Evolutionary conservation across 352 stramenopile species (phyloP).

Genomic region (Phytophthora citrophthora): DNA sequence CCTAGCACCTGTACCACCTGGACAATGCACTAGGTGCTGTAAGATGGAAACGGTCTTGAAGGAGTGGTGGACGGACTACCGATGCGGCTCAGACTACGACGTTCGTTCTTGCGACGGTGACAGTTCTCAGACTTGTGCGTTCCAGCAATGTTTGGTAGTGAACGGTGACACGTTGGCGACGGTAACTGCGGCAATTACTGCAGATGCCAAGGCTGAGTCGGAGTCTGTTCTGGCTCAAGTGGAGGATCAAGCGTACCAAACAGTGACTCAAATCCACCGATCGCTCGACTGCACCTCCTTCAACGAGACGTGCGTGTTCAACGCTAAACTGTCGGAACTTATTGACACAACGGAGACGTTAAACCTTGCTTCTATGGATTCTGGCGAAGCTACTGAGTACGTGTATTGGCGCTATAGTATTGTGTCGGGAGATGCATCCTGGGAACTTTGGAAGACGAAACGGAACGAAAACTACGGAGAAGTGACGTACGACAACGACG

Average conservation of each 20-base stretch:
- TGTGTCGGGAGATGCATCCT: slow-evolving; percentile 36
- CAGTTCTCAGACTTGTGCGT: slow-evolving; percentile 32
- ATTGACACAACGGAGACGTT: slow-evolving; percentile 39
- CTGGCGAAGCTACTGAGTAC: slow-evolving; percentile 37
- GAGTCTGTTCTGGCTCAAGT: slow-evolving; percentile 45
- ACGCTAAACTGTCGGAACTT: slow-evolving; percentile 40
- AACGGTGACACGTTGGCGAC: slow-evolving; percentile 55
- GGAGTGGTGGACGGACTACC: slow-evolving; percentile 73
- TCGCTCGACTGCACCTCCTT: slow-evolving; percentile 57
- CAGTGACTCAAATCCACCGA: slow-evolving; percentile 67
- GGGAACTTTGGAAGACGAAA: slow-evolving; percentile 52
- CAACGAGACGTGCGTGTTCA: slow-evolving; percentile 43
- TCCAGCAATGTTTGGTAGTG: slow-evolving; percentile 67
- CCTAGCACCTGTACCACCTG: slow-evolving; percentile 31
- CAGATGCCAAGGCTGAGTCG: slow-evolving; percentile 33
- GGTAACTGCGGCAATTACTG: slow-evolving; percentile 41
- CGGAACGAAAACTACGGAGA: slow-evolving; percentile 15
- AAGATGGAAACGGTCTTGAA: slow-evolving; percentile 50
- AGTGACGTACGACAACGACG: slow-evolving; percentile 22
- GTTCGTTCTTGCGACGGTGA: slow-evolving; percentile 44
- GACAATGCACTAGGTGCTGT: slow-evolving; percentile 57
- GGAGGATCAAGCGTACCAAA: slow-evolving; percentile 47
- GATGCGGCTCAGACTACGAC: slow-evolving; percentile 59
- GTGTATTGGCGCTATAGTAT: slow-evolving; percentile 76
- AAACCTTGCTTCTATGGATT: slow-evolving; percentile 12